Base-by-base conservation (phyloP, 345 rosid genomes). In the Linum tenue region DNA sequence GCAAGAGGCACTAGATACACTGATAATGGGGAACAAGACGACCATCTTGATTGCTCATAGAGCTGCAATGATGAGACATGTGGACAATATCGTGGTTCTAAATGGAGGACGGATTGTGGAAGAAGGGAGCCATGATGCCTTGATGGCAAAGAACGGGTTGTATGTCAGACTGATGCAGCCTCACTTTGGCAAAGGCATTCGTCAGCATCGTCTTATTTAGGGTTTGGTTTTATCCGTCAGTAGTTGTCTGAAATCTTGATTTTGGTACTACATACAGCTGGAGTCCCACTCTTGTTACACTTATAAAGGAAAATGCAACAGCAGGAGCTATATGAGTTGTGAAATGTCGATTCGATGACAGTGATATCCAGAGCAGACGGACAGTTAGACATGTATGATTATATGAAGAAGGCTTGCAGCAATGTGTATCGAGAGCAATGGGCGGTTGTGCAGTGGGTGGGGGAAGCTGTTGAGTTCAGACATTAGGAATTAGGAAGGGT, bases 171-270 rank as follows among this genome's bases (percentile, higher is more conserved):
- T 56, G 35, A 91, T 91, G 95, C 99, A 91, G 72, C 96, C 97
- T 64, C 99, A 89, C 80, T 91, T 87, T 35, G 96, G 91, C 58
- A 95, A 89, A 77, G 97, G 99, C 68, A 67, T 95, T 77, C 89
- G 97, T n/a, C 99, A 85, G 61, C 96, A 89, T 77, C 87, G 97
- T 39, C 78, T 84, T 37, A 66, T 92, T 59, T 92, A 86, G 80
- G 40, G 14, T 43, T 69, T 67, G 60, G 51, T 64, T 63, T 41
- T 78, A 51, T 51, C 2, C 56, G 31, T 22, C 31, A 22, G 50
- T 35, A 4, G 40, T 67, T 63, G 65, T 38, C 37, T 64, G 70
- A 56, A 62, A 70, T 22, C 72, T 67, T 72, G n/a, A 59, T 42
- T 55, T 57, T 56, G 65, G 64, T 65, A 66, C 68, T 55, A 58